phyloP scores from a whole-genome alignment of 306 rosid species.

The Trifolium pratense region DNA sequence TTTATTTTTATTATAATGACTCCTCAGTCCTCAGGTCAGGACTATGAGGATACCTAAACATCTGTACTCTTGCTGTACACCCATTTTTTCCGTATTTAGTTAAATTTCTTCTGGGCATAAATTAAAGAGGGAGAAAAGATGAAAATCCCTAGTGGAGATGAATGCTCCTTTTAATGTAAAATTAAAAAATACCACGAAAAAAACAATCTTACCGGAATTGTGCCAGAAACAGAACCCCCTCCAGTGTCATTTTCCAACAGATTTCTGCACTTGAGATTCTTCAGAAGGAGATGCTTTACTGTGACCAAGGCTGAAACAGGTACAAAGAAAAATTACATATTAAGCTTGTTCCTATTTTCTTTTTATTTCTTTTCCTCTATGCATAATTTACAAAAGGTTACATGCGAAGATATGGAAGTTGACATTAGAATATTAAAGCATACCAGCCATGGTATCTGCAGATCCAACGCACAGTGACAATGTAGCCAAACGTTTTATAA shows the following conservation, averaged over 20 bases:
- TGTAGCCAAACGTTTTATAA: conserved; percentile 85
- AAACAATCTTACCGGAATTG: conserved; percentile 62
- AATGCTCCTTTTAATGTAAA: not conserved
- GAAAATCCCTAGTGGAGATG: not conserved
- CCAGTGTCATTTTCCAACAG: conserved; percentile 93
- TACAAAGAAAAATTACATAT: conserved; percentile 37
- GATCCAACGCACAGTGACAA: conserved; percentile 75
- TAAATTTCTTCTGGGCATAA: conserved; percentile 4
- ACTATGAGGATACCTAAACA: conserved; percentile 9
- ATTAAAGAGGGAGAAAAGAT: not conserved
- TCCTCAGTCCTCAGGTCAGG: not conserved
- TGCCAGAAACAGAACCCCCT: conserved; percentile 91
- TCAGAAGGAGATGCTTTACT: conserved; percentile 88
- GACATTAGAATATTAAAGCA: conserved; percentile 31
- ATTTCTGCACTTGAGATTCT: conserved; percentile 90
- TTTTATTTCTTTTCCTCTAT: not conserved
- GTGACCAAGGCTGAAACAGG: conserved; percentile 83
- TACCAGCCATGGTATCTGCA: conserved; percentile 94
- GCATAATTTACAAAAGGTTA: not conserved
- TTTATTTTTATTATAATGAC: conserved; percentile 16
- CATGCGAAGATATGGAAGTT: conserved; percentile 1
- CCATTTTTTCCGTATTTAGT: conserved; percentile 7
- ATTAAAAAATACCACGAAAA: conserved; percentile 18
- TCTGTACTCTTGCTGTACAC: not conserved
- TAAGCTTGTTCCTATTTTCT: not conserved